Base-by-base conservation (phyloP, 345 rosid genomes). In the Leavenworthia alabamica region DNA sequence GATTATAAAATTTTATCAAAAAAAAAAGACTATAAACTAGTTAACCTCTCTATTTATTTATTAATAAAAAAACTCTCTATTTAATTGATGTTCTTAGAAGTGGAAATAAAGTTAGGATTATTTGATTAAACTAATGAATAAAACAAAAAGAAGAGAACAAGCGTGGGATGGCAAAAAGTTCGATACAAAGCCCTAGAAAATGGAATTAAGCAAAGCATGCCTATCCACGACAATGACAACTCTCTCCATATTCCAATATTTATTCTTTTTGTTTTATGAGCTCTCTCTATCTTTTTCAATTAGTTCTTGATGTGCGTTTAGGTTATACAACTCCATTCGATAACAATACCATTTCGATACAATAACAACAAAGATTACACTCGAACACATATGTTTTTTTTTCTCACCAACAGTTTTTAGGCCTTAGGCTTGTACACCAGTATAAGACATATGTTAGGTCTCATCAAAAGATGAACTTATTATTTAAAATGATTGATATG, bases 191-290 rank as follows among this genome's bases (percentile, higher is more conserved):
- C 72, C 72, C 72, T 67, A 58, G 72, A 67, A 67, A 58, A 67
- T 67, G 72, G 65, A 67, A 49, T 40, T 49, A 31, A 29, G 53
- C 60, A 23, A 58, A 57, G 72, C 72, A 67, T 67, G 72, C 72
- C 58, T 45, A 40, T 58, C 43, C 22, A 2, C 6, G 72, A 67
- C 72, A 58, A 49, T 40, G 72, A 67, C 72, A 58, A 29, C 37
- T 67, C 72, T 41, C 28, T 49, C 3, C 4, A 48, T 67, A 47
- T 58, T 37, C 44, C 60, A 39, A 27, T 19, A 3, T 6, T 26
- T 20, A 39, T 67, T 49, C 41, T 50, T 40, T 49, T 43, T 57
- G 48, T 39, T 29, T 50, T 41, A 24, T 37, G 16, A 49, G 16
- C 49, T 48, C 4, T 36, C 49, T 48, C 4, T 36, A 2, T 24